Base-by-base conservation (phyloP, 1,139 yeast genomes). In the Zygosaccharomyces sapae region DNA sequence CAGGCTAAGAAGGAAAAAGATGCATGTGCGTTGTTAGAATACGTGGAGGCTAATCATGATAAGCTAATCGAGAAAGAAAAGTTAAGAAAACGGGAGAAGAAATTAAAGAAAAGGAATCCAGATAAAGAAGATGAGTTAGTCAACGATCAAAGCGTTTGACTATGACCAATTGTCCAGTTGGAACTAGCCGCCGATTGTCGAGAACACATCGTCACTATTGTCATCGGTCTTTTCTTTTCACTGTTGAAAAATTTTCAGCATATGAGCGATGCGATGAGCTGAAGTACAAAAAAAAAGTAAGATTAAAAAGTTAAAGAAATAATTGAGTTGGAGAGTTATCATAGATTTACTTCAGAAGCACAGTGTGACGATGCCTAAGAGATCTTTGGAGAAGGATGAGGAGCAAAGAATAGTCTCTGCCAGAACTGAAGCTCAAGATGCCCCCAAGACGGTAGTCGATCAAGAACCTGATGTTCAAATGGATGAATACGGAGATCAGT, bases 401-500 rank as follows among this genome's bases (percentile, higher is more conserved):
- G 65, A 63, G 25, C 67, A 60, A 24, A 65, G 71, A 61, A 62
- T 51, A 49, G 74, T 62, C 55, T 61, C 75, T 5, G 67, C 74
- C 5, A 73, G 68, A 53, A 55, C 66, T 4, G 53, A 56, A 2
- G 57, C 55, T 7, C 57, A 59, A 13, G 58, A 68, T 25, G 64
- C 61, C 12, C 76, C 79, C 35, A 59, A 59, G 4, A 51, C 62
- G 12, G 58, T 63, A 5, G 62, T 58, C 12, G 66, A 59, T n/a
- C 65, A 61, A 5, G 68, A 61, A 16, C 54, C 60, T 9, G 83
- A 80, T 49, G 73, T 72, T 38, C 88, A 83, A 24, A 81, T 86
- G 82, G 97, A 96, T 31, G 96, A 86, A 61, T 86, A 87, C 66
- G 97, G 89, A 68, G 97, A 87, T 66, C 89, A 95, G 31, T 88